A percentile compares a stretch with the other conserved stretches of the same genome.
phyloP scores from a whole-genome alignment of 176 grass and related monocot species.

The Zoysia pacifica region DNA sequence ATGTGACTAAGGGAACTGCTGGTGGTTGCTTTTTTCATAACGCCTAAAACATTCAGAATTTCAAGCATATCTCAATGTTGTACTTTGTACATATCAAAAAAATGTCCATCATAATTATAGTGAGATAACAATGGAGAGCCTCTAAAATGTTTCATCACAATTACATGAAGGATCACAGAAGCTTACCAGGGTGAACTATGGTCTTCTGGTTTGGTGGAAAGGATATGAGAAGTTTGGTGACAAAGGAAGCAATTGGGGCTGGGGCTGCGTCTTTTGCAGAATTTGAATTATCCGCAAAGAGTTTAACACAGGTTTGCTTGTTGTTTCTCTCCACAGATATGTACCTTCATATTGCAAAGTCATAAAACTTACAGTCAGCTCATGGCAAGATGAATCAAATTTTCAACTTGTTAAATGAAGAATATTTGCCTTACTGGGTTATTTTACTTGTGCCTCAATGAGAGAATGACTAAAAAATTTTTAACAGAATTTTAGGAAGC shows the following conservation, averaged over 20 bases:
- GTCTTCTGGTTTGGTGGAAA: constrained; percentile 66
- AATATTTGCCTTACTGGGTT: neutral
- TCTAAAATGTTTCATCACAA: neutral
- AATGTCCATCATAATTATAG: neutral
- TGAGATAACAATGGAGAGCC: neutral
- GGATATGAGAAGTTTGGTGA: constrained; percentile 80
- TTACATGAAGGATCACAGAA: neutral
- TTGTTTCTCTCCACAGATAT: constrained; percentile 92
- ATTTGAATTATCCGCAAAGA: constrained; percentile 68
- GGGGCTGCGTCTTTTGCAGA: constrained; percentile 60
- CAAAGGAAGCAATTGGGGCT: constrained; percentile 82
- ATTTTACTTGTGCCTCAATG: neutral
- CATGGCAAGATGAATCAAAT: neutral
- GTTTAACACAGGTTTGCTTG: constrained; percentile 82
- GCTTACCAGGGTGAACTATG: constrained; percentile 76
- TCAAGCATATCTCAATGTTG: constrained; percentile 9
- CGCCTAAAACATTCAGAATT: neutral
- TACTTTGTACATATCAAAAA: neutral
- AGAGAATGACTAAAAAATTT: neutral
- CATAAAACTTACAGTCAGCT: constrained; percentile 22
- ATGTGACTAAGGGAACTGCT: constrained; percentile 19
- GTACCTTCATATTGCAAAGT: constrained; percentile 61
- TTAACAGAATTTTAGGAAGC: neutral
- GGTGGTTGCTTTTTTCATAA: neutral
- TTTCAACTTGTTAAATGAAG: neutral